Base-by-base conservation (phyloP, 1,284 basidiomycete genomes). In the Marasmius fiardii region DNA sequence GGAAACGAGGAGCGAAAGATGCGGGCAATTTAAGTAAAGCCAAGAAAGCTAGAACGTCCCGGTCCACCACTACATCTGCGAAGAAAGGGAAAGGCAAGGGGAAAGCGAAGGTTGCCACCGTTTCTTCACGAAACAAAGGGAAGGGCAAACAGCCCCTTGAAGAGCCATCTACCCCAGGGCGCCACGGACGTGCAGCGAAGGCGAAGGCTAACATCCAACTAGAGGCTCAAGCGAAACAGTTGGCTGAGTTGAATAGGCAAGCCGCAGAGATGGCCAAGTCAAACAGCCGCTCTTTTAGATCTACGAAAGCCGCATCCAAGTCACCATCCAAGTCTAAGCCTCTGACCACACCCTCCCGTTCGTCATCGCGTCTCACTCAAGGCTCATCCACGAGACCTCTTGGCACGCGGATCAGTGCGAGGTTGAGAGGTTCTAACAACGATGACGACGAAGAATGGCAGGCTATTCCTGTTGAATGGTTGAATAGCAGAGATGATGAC, bases 391-490 rank as follows among this genome's bases (percentile, higher is more conserved):
- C 68, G n/a, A 69, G 74, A 24, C 62, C 75, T 4, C 54, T 74
- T 33, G 88, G 88, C 0, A 87, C 85, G 2, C 74, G 90, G 24
- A 65, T 82, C 4, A 92, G 89, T 62, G 78, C 85, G 2, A 74
- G 90, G 26, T 66, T 91, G 54, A 75, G 85, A 52, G 85, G 83
- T 31, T 63, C 70, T 10, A 74, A 75, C 41, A 82, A 85, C 8
- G 85, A 85, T 1, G 87, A 76, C 37, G 82, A 85, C 7, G 85
- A 85, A 1, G 87, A 83, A 62, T 92, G 90, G 90, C 88, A 92
- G 68, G 74, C 80, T 57, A 77, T 92, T 33, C 90, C 90, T 0
- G 79, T 85, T 4, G 90, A 90, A 63, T 91, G 90, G 89, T 63
- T 91, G 57, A 64, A 72, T 35, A 72, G 72, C 16, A 54, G 50